Evolutionary conservation across 2,329 filamentous ascomycete genomes (phyloP), one percentile per base, ranked within the genome.

Genomic region (Colletotrichum musae): DNA sequence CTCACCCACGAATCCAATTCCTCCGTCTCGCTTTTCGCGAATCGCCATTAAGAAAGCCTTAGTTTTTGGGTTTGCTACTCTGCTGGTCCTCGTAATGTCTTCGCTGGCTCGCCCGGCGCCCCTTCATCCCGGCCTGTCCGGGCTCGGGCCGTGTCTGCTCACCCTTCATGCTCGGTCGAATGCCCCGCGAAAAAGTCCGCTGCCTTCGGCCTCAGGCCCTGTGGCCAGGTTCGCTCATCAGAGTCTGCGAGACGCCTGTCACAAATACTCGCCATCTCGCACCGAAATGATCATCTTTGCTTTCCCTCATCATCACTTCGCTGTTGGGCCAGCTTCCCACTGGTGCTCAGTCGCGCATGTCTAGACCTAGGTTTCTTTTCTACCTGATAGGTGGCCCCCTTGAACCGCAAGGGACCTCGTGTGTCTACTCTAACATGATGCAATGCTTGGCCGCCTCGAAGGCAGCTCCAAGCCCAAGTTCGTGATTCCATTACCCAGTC

Each of bases 261-360:
- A 68, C 65, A 59, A 36, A 54, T 54, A 65, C 39, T n/a, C 7
- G 28, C 21, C 36, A 53, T 54, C 48, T 58, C 54, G 65, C 65
- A 16, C 48, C 47, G 21, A 28, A 58, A 12, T 24, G 26, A 16
- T 36, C 28, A 26, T 52, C 50, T 52, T 6, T 13, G 15, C 48
- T 24, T 45, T 5, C 36, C 48, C 39, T 45, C 43, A 16, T 43
- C 36, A 28, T 43, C 41, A 43, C 41, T 43, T 43, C 7, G 6
- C 41, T 7, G 41, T 43, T 7, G 41, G 41, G 13, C 41, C 41
- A 16, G 41, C 41, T 43, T 15, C 36, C 36, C n/a, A 36, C 18
- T 43, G 36, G 16, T 18, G 32, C 36, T 36, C 32, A 6, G 7
- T 36, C 32, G 10, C 10, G 32, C 10, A 10, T 57, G 15, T 62